Percentiles rank a stretch among this genome's conserved stretches.
Conservation (phyloP, 2,329 filamentous ascomycete species). For the Helicocarpus griseus region DNA sequence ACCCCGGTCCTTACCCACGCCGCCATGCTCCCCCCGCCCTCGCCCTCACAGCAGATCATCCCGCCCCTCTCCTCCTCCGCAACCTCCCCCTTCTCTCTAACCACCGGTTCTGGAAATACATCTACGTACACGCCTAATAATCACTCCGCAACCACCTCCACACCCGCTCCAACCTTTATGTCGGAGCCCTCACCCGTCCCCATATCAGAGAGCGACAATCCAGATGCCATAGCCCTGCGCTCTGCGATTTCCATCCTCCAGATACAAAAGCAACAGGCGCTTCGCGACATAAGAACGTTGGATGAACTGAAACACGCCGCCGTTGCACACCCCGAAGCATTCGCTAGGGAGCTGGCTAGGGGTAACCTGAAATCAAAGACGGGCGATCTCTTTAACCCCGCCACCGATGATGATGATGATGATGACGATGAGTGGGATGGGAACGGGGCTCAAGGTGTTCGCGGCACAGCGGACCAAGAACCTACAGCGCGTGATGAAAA, state of each 20-base stretch:
- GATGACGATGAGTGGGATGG: conserved; percentile 14
- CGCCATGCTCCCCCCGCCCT: conserved; percentile 10
- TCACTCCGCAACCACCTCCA: not conserved
- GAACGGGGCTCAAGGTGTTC: conserved; percentile 7
- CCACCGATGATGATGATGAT: conserved; percentile 29
- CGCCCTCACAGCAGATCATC: conserved; percentile 1
- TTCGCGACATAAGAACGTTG: conserved; percentile 63
- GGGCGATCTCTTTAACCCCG: conserved; percentile 26
- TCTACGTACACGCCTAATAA: not conserved
- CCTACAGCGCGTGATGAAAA: not conserved
- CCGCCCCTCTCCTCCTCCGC: not conserved
- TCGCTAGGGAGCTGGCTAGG: conserved; percentile 56
- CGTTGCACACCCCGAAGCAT: conserved; percentile 59
- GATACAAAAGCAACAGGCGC: conserved; percentile 69
- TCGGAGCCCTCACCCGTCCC: conserved; percentile 33
- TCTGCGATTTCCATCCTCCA: conserved; percentile 80
- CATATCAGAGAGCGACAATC: conserved; percentile 49
- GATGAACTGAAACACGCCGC: conserved; percentile 62
- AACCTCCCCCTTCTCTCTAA: not conserved
- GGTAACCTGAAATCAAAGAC: conserved; percentile 47
- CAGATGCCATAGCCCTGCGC: conserved; percentile 77
- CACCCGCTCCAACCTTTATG: conserved; percentile 15
- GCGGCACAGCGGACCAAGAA: not conserved
- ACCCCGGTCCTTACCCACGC: conserved; percentile 33
- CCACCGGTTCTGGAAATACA: not conserved